Evolutionary conservation across 331 rosid genomes (phyloP).

Genomic region (Acacia concinna): DNA sequence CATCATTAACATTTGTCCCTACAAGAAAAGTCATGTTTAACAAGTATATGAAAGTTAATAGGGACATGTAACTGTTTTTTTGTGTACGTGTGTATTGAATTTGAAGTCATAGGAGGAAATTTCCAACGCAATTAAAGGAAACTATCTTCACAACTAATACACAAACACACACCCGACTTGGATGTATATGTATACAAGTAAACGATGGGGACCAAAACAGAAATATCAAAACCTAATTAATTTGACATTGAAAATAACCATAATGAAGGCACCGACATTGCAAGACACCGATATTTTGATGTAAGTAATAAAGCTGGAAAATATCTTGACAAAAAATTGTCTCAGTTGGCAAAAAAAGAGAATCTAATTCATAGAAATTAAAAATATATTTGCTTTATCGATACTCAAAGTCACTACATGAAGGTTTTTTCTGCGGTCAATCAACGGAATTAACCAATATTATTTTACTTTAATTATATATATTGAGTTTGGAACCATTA

Average conservation of each 20-base stretch:
- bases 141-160: neutral
- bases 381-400: neutral
- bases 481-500: neutral
- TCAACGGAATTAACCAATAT: neutral
- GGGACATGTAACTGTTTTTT: neutral
- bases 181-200: neutral
- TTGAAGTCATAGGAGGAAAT: neutral
- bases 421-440: neutral
- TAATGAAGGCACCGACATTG: neutral
- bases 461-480: neutral
- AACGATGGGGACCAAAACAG: neutral
- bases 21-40: neutral
- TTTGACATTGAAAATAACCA: neutral
- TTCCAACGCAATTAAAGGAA: neutral
- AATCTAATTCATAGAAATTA: neutral
- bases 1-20: neutral
- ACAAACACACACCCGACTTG: no score
- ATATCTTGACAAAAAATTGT: neutral
- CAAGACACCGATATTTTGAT: neutral
- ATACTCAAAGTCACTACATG: neutral
- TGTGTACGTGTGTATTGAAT: neutral
- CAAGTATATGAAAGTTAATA: neutral
- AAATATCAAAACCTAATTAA: conserved; percentile 25
- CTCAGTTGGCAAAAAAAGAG: no score
- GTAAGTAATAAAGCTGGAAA: neutral